Evolutionary conservation across 176 grass and related monocot genomes (phyloP).

Genomic region (Oryza punctata): DNA sequence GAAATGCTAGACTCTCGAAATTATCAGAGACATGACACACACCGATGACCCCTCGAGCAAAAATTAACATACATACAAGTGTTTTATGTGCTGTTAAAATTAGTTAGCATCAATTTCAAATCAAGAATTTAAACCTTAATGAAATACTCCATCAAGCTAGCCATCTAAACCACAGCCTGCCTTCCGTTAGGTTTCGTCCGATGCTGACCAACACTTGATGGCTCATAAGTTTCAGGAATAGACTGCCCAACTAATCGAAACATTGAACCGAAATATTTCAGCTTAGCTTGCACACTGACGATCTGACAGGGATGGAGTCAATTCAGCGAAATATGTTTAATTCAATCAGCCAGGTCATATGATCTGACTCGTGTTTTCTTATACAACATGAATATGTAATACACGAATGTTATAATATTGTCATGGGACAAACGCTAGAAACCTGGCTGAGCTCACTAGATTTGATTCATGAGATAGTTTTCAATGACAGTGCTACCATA

Average conservation of each 20-base stretch:
- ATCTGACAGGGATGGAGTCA: slow-evolving; percentile 35
- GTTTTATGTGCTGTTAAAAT: too few species aligned
- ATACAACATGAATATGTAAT: not conserved
- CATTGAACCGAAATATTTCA: slow-evolving; percentile 30
- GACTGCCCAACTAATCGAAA: slow-evolving; percentile 23
- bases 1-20: too few species aligned
- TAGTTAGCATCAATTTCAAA: too few species aligned
- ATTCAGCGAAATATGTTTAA: slow-evolving; percentile 19
- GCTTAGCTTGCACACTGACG: slow-evolving; percentile 40
- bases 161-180: not conserved
- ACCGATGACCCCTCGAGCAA: too few species aligned
- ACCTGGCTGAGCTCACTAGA: slow-evolving; percentile 26
- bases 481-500: not conserved
- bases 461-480: not conserved
- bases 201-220: slow-evolving; percentile 10
- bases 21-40: too few species aligned
- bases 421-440: not conserved
- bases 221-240: slow-evolving; percentile 23
- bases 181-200: not conserved
- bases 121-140: not conserved
- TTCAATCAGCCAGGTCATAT: slow-evolving; percentile 26
- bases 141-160: not conserved
- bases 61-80: too few species aligned
- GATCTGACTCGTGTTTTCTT: slow-evolving; percentile 33
- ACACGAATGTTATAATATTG: not conserved